Base-by-base conservation (phyloP, 139 green algal species). In the Spirogloea muscicola region DNA sequence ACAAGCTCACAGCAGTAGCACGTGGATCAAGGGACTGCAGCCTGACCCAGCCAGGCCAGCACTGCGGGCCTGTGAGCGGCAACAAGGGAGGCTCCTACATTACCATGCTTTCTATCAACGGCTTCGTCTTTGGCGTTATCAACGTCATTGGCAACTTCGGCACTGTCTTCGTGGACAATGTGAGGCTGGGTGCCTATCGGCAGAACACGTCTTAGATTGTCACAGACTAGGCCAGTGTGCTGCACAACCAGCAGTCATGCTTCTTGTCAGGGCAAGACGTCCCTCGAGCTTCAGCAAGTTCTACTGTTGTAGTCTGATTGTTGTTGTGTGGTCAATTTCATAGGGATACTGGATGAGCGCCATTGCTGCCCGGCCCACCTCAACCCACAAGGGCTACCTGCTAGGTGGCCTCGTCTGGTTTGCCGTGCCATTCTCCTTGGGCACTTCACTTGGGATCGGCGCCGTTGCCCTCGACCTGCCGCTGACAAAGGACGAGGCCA, bases 91-190 rank as follows among this genome's bases (percentile, higher is more conserved):
- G 91, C 49, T 91, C 86, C 18, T 95, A 92, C 81, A 55, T 97
- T 6, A 97, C 92, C 82, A 96, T 97, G 90, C 87, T 93, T 37
- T 92, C 83, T 52, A 77, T 88, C 61, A 85, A 86, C 13, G 92
- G 92, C 41, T 51, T 97, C 55, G 88, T 97, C 80, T 97, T 97
- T 49, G 92, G 92, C 36, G 89, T 97, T 76, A 97, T 97, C 88
- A 97, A 97, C 86, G 88, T 97, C 72, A 90, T 96, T 42, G 91
- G 91, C 67, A 93, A 93, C 87, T 96, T 96, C 69, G 92, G 92
- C 62, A 97, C 92, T 1, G 92, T 97, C 25, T 96, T 95, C 66
- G 87, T 92, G 7, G 91, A 96, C 70, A 77, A 77, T n/a, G 69
- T 76, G 29, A 70, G 42, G 60, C 58, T 64, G 43, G 10, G 10